phyloP scores from a whole-genome alignment of 805 yeast genomes.

The Danielia reshetovae region DNA sequence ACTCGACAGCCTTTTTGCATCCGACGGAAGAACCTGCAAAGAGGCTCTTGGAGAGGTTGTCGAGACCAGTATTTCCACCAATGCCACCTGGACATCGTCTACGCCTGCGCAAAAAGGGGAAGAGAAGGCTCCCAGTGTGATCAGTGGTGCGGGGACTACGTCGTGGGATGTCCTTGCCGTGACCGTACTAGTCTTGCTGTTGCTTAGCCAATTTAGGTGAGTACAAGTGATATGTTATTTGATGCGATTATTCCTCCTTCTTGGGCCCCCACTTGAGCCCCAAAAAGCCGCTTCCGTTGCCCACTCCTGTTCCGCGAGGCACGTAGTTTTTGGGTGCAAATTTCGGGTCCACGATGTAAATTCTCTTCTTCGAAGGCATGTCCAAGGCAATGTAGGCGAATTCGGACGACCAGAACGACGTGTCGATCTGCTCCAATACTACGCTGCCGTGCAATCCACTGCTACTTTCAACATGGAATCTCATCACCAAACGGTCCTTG shows the following conservation, averaged over 20 bases:
- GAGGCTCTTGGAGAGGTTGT: constrained; percentile 12
- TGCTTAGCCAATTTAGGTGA: too few relatives aligned
- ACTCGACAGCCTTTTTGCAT: constrained; percentile 15
- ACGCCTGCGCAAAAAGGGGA: background rate
- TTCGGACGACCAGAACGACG: constrained; percentile 60
- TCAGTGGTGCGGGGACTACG: background rate
- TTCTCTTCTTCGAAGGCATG: constrained; percentile 64
- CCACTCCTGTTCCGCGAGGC: constrained; percentile 23
- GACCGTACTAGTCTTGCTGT: constrained; percentile 1
- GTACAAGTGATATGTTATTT: background rate
- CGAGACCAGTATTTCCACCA: too few relatives aligned
- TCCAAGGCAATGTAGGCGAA: constrained; percentile 73
- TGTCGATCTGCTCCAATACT: constrained; percentile 75
- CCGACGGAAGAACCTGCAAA: constrained; percentile 26
- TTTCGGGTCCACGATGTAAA: constrained; percentile 65
- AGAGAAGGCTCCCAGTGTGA: background rate
- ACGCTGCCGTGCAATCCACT: constrained; percentile 62
- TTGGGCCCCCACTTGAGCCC: constrained; percentile 88
- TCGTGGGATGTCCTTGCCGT: too few relatives aligned
- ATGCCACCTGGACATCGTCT: too few relatives aligned
- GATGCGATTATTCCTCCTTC: constrained; percentile 32
- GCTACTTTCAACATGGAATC: constrained; percentile 79
- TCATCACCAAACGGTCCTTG: constrained; percentile 75
- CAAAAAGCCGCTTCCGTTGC: constrained; percentile 54
- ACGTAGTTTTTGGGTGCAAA: constrained; percentile 40